phyloP scores from a whole-genome alignment of 495 filamentous ascomycete species.

The Bacidia rubella region DNA sequence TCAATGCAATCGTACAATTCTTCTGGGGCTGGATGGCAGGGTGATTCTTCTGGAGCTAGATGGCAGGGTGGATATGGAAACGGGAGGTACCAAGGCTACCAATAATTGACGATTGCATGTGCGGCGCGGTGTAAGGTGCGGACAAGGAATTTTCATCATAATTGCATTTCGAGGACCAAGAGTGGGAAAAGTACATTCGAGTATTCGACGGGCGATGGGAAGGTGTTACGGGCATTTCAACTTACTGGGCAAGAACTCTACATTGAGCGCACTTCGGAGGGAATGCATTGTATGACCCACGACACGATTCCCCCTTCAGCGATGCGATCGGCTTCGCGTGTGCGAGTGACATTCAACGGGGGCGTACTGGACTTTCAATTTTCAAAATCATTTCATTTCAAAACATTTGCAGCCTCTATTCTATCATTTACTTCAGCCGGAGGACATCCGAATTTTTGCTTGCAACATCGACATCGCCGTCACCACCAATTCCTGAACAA shows the following conservation, averaged over 20 bases:
- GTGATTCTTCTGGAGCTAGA: not conserved
- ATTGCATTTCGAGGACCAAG: not conserved
- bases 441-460: too few species aligned
- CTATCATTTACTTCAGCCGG: not conserved
- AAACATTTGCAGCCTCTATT: too few species aligned
- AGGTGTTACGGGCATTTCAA: not conserved
- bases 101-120: too few species aligned
- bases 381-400: too few species aligned
- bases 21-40: not conserved
- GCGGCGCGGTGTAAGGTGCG: too few species aligned
- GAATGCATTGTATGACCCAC: not conserved
- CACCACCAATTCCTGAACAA: too few species aligned
- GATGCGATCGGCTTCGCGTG: not conserved
- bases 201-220: not conserved
- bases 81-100: not conserved
- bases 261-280: not conserved
- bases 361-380: not conserved
- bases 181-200: not conserved
- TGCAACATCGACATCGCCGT: too few species aligned
- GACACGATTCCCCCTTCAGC: not conserved
- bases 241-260: not conserved
- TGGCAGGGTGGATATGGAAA: not conserved
- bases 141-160: too few species aligned
- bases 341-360: not conserved
- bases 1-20: not conserved